Conservation (phyloP, 305 asterid species). For the Rubia occidens region DNA sequence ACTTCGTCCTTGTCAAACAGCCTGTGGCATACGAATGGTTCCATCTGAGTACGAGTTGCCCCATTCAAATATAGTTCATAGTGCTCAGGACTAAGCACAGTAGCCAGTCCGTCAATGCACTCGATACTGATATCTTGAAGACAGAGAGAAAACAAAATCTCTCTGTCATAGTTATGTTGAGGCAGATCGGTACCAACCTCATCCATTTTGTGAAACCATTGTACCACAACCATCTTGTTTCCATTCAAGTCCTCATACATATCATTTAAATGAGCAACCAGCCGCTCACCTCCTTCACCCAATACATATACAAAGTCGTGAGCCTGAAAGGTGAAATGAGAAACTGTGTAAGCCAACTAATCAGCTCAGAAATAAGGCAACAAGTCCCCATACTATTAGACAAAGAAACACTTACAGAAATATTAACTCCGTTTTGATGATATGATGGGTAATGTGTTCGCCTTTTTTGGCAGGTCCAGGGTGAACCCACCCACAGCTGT, state of each 20-base stretch:
- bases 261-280: conserved; percentile 77
- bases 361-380: not conserved
- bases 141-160: conserved; percentile 87
- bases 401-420: conserved; percentile 45
- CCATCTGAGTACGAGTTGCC: conserved; percentile 32
- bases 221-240: conserved; percentile 84
- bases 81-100: conserved; percentile 81
- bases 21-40: conserved; percentile 64
- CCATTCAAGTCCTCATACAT: conserved; percentile 72
- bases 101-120: conserved; percentile 87
- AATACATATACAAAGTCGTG: conserved; percentile 67
- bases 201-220: conserved; percentile 92
- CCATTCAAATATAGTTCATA: conserved; percentile 36
- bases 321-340: conserved; percentile 32
- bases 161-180: conserved; percentile 65
- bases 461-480: conserved; percentile 58
- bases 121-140: conserved; percentile 88
- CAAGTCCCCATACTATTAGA: not conserved
- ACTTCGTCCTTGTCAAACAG: conserved; percentile 56
- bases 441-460: conserved; percentile 57
- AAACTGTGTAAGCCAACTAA: not conserved
- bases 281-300: conserved; percentile 64
- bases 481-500: conserved; percentile 60
- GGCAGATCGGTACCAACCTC: conserved; percentile 90
- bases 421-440: conserved; percentile 50